These are phyloP conservation scores for Aspergillus puulaauensis DNA, from an alignment of 2,329 filamentous ascomycete genomes.

Conservation along the genomic window DNA sequence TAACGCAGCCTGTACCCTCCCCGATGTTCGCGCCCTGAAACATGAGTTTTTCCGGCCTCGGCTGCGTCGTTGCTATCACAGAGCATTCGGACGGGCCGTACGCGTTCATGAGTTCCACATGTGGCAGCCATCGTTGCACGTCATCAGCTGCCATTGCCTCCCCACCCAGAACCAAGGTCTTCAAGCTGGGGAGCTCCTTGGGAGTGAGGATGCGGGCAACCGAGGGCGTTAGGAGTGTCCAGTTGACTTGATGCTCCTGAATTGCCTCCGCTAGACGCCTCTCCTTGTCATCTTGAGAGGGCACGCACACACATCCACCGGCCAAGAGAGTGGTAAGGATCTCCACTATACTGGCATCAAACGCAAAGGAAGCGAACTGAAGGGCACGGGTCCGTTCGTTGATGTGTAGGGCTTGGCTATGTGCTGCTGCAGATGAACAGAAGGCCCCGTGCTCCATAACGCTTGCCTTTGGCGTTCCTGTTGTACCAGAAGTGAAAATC, in stretches of 20 bases:
- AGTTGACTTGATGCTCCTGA: background rate
- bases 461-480: background rate
- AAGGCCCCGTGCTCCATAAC: background rate
- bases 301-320: background rate
- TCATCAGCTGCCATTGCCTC: background rate
- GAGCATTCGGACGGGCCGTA: background rate
- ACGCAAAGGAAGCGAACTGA: background rate
- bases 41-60: background rate
- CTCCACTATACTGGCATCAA: background rate
- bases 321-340: background rate
- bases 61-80: background rate
- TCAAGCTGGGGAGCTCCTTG: background rate
- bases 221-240: background rate
- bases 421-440: too few species aligned
- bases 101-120: background rate
- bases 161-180: background rate
- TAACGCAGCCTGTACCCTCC: background rate
- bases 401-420: background rate
- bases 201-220: background rate
- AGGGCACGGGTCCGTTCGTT: background rate
- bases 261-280: background rate
- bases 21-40: background rate
- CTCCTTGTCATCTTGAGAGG: background rate
- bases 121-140: background rate
- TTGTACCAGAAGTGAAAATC: background rate